These are phyloP conservation scores for Fistulina hepatica DNA, from an alignment of 1,284 basidiomycete species.

Conservation along the genomic window DNA sequence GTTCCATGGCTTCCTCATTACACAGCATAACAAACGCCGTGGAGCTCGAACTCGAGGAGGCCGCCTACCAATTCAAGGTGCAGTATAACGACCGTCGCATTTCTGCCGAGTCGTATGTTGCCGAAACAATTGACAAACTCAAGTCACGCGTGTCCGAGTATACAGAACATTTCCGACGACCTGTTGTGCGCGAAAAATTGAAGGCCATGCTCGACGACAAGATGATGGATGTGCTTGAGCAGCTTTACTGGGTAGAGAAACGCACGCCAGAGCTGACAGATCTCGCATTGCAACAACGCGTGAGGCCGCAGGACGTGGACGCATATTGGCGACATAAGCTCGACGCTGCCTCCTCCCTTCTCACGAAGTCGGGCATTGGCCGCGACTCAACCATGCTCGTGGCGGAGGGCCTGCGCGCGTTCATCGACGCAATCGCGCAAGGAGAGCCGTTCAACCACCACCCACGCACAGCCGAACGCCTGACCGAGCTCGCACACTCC, in stretches of 20 bases:
- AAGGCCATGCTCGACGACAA: slow-evolving; percentile 92
- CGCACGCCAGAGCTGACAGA: slow-evolving; percentile 66
- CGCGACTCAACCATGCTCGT: slow-evolving; percentile 91
- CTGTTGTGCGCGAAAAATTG: slow-evolving; percentile 79
- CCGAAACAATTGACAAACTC: slow-evolving; percentile 89
- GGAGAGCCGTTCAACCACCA: slow-evolving; percentile 92
- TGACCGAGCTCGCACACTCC: slow-evolving; percentile 84
- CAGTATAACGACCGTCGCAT: slow-evolving; percentile 97
- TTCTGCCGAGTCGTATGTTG: slow-evolving; percentile 93
- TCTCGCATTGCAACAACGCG: slow-evolving; percentile 60
- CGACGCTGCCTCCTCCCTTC: slow-evolving; percentile 80
- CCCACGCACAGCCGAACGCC: slow-evolving; percentile 76
- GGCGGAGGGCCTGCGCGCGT: slow-evolving; percentile 80
- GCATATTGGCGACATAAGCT: slow-evolving; percentile 95
- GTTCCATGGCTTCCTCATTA: slow-evolving; percentile 91
- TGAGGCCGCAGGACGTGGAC: slow-evolving; percentile 74
- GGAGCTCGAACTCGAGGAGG: slow-evolving; percentile 92
- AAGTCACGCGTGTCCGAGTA: slow-evolving; percentile 89
- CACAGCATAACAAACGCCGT: slow-evolving; percentile 96
- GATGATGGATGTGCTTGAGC: slow-evolving; percentile 94
- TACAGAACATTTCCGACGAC: slow-evolving; percentile 79
- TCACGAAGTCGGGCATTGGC: slow-evolving; percentile 97
- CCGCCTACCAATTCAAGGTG: slow-evolving; percentile 98
- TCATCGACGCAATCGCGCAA: slow-evolving; percentile 81
- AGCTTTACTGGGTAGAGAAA: slow-evolving; percentile 94